Evolutionary conservation across 2,329 filamentous ascomycete species (phyloP).

Genomic region (Nemania bipapillata): DNA sequence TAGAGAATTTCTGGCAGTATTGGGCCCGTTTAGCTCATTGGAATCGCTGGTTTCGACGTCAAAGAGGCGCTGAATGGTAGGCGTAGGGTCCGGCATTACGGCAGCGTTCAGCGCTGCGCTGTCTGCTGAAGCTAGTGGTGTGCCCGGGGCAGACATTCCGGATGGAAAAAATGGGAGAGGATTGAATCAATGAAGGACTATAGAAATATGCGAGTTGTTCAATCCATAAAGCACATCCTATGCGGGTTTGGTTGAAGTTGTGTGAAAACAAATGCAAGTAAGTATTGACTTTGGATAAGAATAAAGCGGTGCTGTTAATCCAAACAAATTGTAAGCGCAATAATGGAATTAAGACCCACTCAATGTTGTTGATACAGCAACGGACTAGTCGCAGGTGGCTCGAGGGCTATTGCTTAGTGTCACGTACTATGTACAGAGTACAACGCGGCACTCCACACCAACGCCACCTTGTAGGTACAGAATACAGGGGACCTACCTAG

Average conservation of each 20-base stretch:
- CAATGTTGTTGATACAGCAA: conserved; percentile 21
- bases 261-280: conserved; percentile 19
- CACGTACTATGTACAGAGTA: too few species aligned
- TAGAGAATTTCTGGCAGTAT: not conserved
- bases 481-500: too few species aligned
- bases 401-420: not conserved
- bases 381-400: not conserved
- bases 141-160: conserved; percentile 31
- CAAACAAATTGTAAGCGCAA: not conserved
- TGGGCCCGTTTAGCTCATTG: not conserved
- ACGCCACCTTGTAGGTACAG: too few species aligned
- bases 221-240: conserved; percentile 20
- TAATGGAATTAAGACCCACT: not conserved
- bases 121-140: conserved; percentile 24
- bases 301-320: not conserved
- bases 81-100: conserved; percentile 19
- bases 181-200: conserved; percentile 12
- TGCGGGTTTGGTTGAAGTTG: conserved; percentile 10
- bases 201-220: conserved; percentile 16
- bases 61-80: conserved; percentile 33
- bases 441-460: too few species aligned
- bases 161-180: not conserved
- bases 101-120: conserved; percentile 25
- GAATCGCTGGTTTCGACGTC: not conserved
- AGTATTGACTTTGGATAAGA: not conserved